A percentile compares a stretch with the other conserved stretches of the same genome.
Evolutionary conservation across 805 yeast species (phyloP).

Genomic region (Scheffersomyces lignosus): DNA sequence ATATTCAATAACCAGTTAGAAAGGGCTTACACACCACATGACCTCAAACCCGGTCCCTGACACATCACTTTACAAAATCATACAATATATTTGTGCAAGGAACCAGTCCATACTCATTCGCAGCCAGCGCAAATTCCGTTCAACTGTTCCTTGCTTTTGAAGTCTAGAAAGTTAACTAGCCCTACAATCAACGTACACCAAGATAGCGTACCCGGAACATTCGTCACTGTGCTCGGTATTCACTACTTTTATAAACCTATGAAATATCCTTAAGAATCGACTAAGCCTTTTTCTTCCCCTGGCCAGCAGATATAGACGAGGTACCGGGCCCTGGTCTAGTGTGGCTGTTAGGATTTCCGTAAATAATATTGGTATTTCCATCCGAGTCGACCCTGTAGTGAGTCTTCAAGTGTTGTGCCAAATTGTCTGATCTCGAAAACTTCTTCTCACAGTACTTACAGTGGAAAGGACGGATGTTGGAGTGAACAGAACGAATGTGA

Average conservation of each 20-base stretch:
- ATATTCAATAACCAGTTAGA: too few relatives aligned
- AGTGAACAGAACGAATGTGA: conserved; percentile 44
- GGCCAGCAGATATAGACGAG: background rate
- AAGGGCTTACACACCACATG: too few relatives aligned
- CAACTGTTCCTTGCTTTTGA: too few relatives aligned
- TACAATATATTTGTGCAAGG: too few relatives aligned
- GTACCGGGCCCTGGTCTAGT: background rate
- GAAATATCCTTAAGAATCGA: too few relatives aligned
- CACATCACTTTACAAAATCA: too few relatives aligned
- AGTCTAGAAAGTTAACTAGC: too few relatives aligned
- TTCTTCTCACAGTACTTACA: conserved; percentile 47
- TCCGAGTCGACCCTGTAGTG: conserved; percentile 19
- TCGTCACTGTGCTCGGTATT: conserved; percentile 2
- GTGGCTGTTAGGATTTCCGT: conserved; percentile 3
- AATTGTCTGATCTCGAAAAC: conserved; percentile 42
- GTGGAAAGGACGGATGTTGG: conserved; percentile 45
- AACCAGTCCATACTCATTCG: too few relatives aligned
- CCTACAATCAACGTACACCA: too few relatives aligned
- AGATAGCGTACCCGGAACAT: conserved; percentile 3
- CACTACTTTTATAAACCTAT: too few relatives aligned
- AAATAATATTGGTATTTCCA: conserved; percentile 9
- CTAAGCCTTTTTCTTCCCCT: background rate
- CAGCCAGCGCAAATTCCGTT: too few relatives aligned
- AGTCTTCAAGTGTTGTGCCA: conserved; percentile 46
- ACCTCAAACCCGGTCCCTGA: too few relatives aligned